phyloP scores from a whole-genome alignment of 1,284 basidiomycete species.

The Fomitopsis betulina region DNA sequence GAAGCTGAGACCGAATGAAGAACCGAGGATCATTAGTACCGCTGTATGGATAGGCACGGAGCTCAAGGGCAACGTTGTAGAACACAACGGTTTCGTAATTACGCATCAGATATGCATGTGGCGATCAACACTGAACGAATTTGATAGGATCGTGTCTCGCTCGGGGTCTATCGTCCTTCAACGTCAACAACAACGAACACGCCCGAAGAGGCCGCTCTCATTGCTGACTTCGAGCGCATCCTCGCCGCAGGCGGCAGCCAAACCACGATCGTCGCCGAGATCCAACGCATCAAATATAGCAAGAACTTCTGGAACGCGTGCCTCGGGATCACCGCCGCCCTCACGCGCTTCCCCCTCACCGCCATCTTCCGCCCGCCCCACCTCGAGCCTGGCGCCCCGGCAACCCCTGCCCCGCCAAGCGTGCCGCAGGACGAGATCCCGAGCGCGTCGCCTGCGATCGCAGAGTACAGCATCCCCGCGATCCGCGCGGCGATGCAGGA shows the following conservation, averaged over 20 bases:
- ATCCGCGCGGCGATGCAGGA: slow-evolving; percentile 43
- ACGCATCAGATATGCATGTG: not conserved
- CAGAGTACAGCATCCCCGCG: slow-evolving; percentile 42
- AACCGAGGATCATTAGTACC: slow-evolving; percentile 49
- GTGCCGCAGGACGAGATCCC: slow-evolving; percentile 31
- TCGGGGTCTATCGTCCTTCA: slow-evolving; percentile 50
- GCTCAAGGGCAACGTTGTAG: slow-evolving; percentile 40
- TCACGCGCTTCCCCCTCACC: slow-evolving; percentile 46
- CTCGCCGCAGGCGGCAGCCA: slow-evolving; percentile 45
- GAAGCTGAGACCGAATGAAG: slow-evolving; percentile 28
- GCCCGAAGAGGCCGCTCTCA: slow-evolving; percentile 35
- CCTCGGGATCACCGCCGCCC: slow-evolving; percentile 48
- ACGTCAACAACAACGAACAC: slow-evolving; percentile 39
- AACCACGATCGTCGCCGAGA: slow-evolving; percentile 47
- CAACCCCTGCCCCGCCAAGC: slow-evolving; percentile 19
- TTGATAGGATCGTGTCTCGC: slow-evolving; percentile 43
- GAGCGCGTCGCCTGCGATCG: slow-evolving; percentile 33
- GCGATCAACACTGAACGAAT: not conserved
- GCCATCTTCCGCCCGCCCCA: slow-evolving; percentile 48
- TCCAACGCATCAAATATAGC: slow-evolving; percentile 54
- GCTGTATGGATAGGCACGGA: slow-evolving; percentile 54
- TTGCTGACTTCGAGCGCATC: slow-evolving; percentile 44
- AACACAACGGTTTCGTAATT: slow-evolving; percentile 50
- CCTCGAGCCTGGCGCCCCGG: slow-evolving; percentile 10
- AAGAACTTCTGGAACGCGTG: slow-evolving; percentile 67